Evolutionary conservation across 2,329 filamentous ascomycete species (phyloP).

Genomic region (Fusarium nurragi): DNA sequence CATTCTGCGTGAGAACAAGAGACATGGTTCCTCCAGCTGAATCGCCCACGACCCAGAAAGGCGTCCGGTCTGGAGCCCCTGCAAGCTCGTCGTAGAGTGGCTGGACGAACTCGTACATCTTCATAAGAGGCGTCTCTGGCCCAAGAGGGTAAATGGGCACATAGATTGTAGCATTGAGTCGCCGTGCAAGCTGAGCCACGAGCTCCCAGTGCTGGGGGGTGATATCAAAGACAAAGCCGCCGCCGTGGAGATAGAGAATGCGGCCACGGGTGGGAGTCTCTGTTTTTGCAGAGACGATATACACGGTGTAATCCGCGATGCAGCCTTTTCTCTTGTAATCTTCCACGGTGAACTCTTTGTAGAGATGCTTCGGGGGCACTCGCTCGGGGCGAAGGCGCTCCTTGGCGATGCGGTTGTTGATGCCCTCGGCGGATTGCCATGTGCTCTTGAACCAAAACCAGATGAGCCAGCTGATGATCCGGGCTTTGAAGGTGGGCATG

Average conservation of each 20-base stretch:
- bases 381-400: constrained; percentile 34
- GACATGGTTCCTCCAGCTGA: constrained; percentile 47
- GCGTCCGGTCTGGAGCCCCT: constrained; percentile 40
- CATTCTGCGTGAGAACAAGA: constrained; percentile 46
- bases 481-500: constrained; percentile 44
- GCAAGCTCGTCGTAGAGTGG: constrained; percentile 48
- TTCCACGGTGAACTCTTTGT: constrained; percentile 42
- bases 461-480: constrained; percentile 43
- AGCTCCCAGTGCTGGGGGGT: constrained; percentile 44
- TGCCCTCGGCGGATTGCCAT: constrained; percentile 39
- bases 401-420: constrained; percentile 41
- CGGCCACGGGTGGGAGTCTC: constrained; percentile 43
- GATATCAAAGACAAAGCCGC: constrained; percentile 47
- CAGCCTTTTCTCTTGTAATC: constrained; percentile 31
- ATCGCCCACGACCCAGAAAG: constrained; percentile 47
- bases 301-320: constrained; percentile 36
- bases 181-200: constrained; percentile 42
- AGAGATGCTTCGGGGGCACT: constrained; percentile 40
- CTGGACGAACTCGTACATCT: constrained; percentile 47
- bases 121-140: constrained; percentile 45
- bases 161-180: constrained; percentile 46
- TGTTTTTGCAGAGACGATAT: constrained; percentile 47
- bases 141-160: constrained; percentile 49
- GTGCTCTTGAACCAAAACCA: constrained; percentile 43
- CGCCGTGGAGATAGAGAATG: constrained; percentile 48